These are phyloP conservation scores for Boletus tomentosulus DNA, from an alignment of 768 basidiomycete species.

Conservation along the genomic window DNA sequence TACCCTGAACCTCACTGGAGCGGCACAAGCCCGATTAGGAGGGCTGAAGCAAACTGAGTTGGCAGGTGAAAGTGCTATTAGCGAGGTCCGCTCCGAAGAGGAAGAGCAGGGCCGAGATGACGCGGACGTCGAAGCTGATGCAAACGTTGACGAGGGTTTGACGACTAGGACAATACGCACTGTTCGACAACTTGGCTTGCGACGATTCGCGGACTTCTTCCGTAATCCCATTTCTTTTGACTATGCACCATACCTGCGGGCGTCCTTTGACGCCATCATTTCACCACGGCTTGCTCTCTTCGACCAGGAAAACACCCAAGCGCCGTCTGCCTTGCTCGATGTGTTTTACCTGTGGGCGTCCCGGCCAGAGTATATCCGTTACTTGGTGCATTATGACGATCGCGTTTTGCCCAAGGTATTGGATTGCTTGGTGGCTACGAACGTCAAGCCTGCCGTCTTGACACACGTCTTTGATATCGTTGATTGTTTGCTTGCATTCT, in stretches of 20 bases:
- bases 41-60: constrained; percentile 19
- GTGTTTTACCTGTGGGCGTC: constrained; percentile 77
- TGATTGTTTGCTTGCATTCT: constrained; percentile 59
- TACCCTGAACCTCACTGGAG: constrained; percentile 59
- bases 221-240: constrained; percentile 68
- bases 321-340: constrained; percentile 85
- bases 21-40: constrained; percentile 59
- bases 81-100: constrained; percentile 27
- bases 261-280: constrained; percentile 68
- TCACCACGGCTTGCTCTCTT: constrained; percentile 75
- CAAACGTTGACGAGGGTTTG: constrained; percentile 27
- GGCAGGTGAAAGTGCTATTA: constrained; percentile 14
- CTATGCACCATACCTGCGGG: constrained; percentile 64
- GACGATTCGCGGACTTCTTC: constrained; percentile 87
- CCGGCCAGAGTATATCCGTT: constrained; percentile 49
- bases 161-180: constrained; percentile 47
- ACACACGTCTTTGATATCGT: constrained; percentile 81
- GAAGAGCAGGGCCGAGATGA: constrained; percentile 37
- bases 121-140: constrained; percentile 33
- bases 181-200: constrained; percentile 79
- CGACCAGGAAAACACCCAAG: constrained; percentile 84
- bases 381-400: constrained; percentile 67
- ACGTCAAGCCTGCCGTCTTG: constrained; percentile 84
- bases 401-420: constrained; percentile 74
- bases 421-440: constrained; percentile 72